phyloP scores from a whole-genome alignment of 495 filamentous ascomycete species.

The Elaphomyces granulatus region DNA sequence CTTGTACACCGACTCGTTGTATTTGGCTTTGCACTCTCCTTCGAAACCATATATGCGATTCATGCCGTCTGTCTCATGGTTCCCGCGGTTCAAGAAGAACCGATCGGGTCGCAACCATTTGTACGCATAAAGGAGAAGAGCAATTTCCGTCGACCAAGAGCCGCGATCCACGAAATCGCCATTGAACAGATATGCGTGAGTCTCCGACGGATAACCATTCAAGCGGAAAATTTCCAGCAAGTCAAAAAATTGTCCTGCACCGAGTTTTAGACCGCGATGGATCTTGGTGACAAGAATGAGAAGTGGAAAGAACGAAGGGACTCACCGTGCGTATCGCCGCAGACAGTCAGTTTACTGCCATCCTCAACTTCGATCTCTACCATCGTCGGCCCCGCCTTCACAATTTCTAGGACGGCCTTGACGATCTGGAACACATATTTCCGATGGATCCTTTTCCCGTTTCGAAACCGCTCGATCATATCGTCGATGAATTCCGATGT shows the following conservation, averaged over 20 bases:
- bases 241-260: constrained; percentile 87
- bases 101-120: constrained; percentile 81
- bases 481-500: constrained; percentile 92
- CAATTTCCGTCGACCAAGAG: constrained; percentile 95
- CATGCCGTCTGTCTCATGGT: constrained; percentile 99
- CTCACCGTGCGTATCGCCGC: constrained; percentile 90
- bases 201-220: constrained; percentile 70
- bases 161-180: constrained; percentile 97
- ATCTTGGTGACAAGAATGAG: constrained; percentile 7
- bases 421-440: constrained; percentile 98
- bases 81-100: constrained; percentile 95
- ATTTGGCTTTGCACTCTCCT: constrained; percentile 95
- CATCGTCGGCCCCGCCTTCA: constrained; percentile 91
- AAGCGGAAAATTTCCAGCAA: constrained; percentile 90
- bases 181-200: constrained; percentile 93
- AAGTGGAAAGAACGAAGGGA: constrained; percentile 3
- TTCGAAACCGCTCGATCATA: constrained; percentile 92
- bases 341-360: constrained; percentile 75
- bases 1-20: constrained; percentile 91
- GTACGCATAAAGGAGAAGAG: constrained; percentile 84
- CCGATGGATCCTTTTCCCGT: constrained; percentile 82
- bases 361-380: constrained; percentile 75
- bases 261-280: constrained; percentile 5
- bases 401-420: constrained; percentile 73
- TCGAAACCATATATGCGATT: constrained; percentile 98